Evolutionary conservation across 257 asterid species (phyloP).

Genomic region (Nicotiana tabacum): DNA sequence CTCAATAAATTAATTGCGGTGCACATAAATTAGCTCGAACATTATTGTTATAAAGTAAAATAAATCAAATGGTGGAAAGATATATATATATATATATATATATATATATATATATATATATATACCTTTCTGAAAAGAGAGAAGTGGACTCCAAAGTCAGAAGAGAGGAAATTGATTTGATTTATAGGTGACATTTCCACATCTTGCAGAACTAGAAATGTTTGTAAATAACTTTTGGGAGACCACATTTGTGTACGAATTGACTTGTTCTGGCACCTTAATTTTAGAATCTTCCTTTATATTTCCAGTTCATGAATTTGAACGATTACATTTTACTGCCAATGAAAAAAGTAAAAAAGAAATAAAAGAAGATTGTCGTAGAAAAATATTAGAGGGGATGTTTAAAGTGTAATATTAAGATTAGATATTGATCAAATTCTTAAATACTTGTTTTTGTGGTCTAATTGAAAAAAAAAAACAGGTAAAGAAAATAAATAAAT

Average conservation of each 20-base stretch:
- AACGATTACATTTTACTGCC: background rate
- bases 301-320: background rate
- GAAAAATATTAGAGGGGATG: background rate
- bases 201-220: background rate
- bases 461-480: background rate
- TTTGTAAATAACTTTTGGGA: constrained; percentile 2
- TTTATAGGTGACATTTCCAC: background rate
- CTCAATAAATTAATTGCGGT: too few species aligned
- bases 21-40: too few species aligned
- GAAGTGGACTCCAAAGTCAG: background rate
- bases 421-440: background rate
- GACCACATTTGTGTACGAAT: background rate
- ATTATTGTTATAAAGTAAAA: too few species aligned
- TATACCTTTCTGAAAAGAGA: background rate
- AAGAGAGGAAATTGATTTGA: background rate
- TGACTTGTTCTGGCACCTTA: background rate
- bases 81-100: background rate
- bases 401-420: background rate
- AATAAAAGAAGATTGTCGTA: background rate
- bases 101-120: too few species aligned
- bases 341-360: background rate
- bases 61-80: background rate
- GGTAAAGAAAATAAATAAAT: background rate
- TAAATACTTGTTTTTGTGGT: background rate
- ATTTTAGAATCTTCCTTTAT: constrained; percentile 5